phyloP scores from a whole-genome alignment of 108 stramenopile species.

The Nitzschia palea region DNA sequence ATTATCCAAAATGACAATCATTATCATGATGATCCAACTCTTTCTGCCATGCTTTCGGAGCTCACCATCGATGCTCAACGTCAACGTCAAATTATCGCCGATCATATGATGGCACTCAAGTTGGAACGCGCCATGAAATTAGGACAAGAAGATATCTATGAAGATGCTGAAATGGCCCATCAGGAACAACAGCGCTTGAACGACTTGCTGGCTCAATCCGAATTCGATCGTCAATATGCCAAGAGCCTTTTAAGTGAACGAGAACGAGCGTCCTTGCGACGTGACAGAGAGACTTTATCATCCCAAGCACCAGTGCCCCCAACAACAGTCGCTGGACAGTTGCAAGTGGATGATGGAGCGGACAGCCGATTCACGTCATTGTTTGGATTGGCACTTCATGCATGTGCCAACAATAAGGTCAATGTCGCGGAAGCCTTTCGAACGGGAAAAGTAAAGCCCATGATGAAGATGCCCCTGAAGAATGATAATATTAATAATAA shows the following conservation, averaged over 20 bases:
- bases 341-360: no score
- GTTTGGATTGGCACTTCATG: constrained; percentile 36
- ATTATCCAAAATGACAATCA: no score
- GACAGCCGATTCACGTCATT: constrained; percentile 25
- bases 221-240: no score
- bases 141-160: constrained; percentile 27
- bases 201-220: constrained; percentile 23
- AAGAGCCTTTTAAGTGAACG: no score
- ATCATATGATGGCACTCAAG: constrained; percentile 33
- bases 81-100: constrained; percentile 36
- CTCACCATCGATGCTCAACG: constrained; percentile 17
- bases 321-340: no score
- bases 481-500: no score
- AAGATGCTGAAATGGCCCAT: constrained; percentile 47
- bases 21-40: no score
- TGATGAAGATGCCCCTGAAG: no score
- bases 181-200: constrained; percentile 42
- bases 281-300: no score
- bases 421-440: constrained; percentile 39
- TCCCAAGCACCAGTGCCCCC: no score
- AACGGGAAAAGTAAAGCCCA: constrained; percentile 33
- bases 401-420: constrained; percentile 34
- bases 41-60: not conserved
- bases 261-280: no score
- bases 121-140: constrained; percentile 23